Conservation (phyloP, 495 filamentous ascomycete species). For the Talaromyces proteolyticus region DNA sequence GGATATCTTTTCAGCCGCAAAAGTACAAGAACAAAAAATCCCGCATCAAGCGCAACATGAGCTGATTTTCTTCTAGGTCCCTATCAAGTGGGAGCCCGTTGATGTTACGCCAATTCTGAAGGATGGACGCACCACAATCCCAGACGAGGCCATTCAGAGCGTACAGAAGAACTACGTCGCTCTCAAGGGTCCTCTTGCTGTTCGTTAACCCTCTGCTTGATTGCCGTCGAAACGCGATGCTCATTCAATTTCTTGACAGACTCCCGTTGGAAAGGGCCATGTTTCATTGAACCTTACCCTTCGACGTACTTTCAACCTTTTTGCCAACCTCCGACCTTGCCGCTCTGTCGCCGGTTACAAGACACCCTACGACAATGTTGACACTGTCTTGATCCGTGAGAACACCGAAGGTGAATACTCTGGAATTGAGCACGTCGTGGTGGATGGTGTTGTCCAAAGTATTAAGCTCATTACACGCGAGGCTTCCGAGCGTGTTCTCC, state of each 20-base stretch:
- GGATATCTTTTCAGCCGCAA: slow-evolving; percentile 93
- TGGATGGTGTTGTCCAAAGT: slow-evolving; percentile 96
- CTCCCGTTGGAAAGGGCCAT: slow-evolving; percentile 96
- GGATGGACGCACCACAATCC: slow-evolving; percentile 88
- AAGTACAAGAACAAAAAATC: slow-evolving; percentile 46
- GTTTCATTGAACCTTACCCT: slow-evolving; percentile 98
- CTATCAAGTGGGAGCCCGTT: slow-evolving; percentile 93
- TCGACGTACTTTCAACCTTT: slow-evolving; percentile 98
- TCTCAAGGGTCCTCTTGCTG: slow-evolving; percentile 93
- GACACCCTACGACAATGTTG: slow-evolving; percentile 96
- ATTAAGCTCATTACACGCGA: slow-evolving; percentile 98
- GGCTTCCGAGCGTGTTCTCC: slow-evolving; percentile 88
- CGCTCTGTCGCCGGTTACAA: slow-evolving; percentile 94
- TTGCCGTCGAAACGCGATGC: neutral
- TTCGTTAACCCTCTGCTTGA: slow-evolving; percentile 38
- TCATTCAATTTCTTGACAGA: slow-evolving; percentile 43
- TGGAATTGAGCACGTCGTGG: slow-evolving; percentile 96
- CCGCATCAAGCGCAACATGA: slow-evolving; percentile 7
- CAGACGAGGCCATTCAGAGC: slow-evolving; percentile 83
- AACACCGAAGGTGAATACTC: slow-evolving; percentile 99
- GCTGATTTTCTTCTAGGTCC: slow-evolving; percentile 54
- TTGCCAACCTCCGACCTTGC: slow-evolving; percentile 97
- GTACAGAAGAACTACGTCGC: slow-evolving; percentile 91
- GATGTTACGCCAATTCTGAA: slow-evolving; percentile 91
- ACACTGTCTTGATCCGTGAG: slow-evolving; percentile 97